A percentile compares a stretch with the other conserved stretches of the same genome.
phyloP scores from a whole-genome alignment of 192 early-diverging fungal genomes.

The Powellomyces hirtus region DNA sequence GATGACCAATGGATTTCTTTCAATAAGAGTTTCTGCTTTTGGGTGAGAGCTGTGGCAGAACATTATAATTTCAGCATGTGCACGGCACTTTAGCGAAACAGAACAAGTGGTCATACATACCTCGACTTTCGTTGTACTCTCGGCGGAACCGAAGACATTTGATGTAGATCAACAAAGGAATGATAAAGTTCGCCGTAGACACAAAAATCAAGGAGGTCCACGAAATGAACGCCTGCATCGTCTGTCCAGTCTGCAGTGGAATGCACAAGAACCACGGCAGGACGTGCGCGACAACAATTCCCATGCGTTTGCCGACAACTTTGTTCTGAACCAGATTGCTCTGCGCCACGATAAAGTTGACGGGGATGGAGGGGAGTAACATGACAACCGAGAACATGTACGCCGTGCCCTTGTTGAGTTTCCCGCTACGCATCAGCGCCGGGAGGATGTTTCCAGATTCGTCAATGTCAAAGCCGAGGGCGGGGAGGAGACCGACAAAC shows the following conservation, averaged over 20 bases:
- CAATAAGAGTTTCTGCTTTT: slow-evolving; percentile 46
- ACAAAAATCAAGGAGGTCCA: slow-evolving; percentile 57
- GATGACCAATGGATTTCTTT: slow-evolving; percentile 47
- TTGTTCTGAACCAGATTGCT: slow-evolving; percentile 52
- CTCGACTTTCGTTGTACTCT: slow-evolving; percentile 42
- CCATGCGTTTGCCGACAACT: slow-evolving; percentile 28
- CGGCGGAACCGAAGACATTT: slow-evolving; percentile 48
- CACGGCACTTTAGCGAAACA: background rate
- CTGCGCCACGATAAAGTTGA: slow-evolving; percentile 46
- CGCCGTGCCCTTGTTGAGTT: slow-evolving; percentile 40
- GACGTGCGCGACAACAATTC: slow-evolving; percentile 36
- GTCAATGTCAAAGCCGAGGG: slow-evolving; percentile 33
- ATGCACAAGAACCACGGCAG: slow-evolving; percentile 48
- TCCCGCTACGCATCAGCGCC: slow-evolving; percentile 22
- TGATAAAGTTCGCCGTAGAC: slow-evolving; percentile 52
- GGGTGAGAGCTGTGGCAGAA: slow-evolving; percentile 24
- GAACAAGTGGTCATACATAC: background rate
- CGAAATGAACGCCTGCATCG: slow-evolving; percentile 38
- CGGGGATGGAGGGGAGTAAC: slow-evolving; percentile 52
- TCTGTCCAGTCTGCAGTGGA: slow-evolving; percentile 43
- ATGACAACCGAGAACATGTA: slow-evolving; percentile 50
- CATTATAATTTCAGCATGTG: background rate
- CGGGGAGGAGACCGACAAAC: slow-evolving; percentile 42
- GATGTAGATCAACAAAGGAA: slow-evolving; percentile 56
- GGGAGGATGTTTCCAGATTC: slow-evolving; percentile 34